These are phyloP conservation scores for Colletotrichum tropicale DNA, from an alignment of 2,329 filamentous ascomycete species.

Conservation along the genomic window DNA sequence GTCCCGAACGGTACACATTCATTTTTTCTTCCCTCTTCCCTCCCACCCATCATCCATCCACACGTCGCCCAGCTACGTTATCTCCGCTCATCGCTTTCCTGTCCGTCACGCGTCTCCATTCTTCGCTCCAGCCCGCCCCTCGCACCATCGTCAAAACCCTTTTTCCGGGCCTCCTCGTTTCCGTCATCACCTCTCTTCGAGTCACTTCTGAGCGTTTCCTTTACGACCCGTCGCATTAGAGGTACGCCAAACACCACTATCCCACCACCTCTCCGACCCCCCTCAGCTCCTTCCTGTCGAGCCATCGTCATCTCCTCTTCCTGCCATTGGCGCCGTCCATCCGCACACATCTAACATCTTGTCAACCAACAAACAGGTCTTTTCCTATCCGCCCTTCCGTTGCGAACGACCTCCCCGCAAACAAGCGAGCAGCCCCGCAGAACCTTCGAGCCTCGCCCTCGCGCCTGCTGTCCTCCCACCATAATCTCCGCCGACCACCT, in stretches of 20 bases:
- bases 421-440: constrained; percentile 8
- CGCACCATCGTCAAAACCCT: constrained; percentile 19
- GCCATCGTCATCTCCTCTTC: not conserved
- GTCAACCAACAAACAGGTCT: not conserved
- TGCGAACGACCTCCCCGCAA: constrained; percentile 1
- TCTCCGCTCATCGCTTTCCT: constrained; percentile 16
- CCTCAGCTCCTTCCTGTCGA: not conserved
- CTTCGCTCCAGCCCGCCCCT: constrained; percentile 5
- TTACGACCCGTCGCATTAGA: constrained; percentile 2
- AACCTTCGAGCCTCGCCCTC: constrained; percentile 11
- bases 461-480: not conserved
- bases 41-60: constrained; percentile 10
- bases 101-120: constrained; percentile 17
- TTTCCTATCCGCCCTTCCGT: not conserved
- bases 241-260: not conserved
- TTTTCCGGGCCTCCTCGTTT: constrained; percentile 7
- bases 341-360: constrained; percentile 1
- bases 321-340: not conserved
- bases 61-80: constrained; percentile 4
- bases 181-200: constrained; percentile 8
- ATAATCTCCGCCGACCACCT: not conserved
- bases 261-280: not conserved
- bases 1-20: constrained; percentile 15
- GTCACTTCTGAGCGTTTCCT: constrained; percentile 11
- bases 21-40: constrained; percentile 10